A percentile compares a stretch with the other conserved stretches of the same genome.
phyloP scores from a whole-genome alignment of 371 early-diverging fungal species.

The Haplosporangium sp. region DNA sequence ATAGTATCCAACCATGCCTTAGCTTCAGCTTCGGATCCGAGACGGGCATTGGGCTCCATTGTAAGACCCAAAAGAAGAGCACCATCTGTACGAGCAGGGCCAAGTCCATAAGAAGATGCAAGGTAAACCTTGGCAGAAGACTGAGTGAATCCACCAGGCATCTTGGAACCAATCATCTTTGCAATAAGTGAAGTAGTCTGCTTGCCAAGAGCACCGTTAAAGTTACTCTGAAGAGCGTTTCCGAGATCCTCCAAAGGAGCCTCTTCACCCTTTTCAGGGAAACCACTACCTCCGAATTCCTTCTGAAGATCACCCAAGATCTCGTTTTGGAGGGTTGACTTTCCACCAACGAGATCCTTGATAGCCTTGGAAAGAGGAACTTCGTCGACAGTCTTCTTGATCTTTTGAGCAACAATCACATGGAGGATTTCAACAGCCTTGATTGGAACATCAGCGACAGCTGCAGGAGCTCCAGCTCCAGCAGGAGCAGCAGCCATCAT shows the following conservation, averaged over 20 bases:
- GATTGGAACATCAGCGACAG: slow-evolving; percentile 78
- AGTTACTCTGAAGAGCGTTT: slow-evolving; percentile 71
- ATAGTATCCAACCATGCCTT: slow-evolving; percentile 89
- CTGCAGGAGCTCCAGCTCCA: slow-evolving; percentile 63
- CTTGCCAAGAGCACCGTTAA: slow-evolving; percentile 86
- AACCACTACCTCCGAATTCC: slow-evolving; percentile 84
- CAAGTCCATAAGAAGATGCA: slow-evolving; percentile 82
- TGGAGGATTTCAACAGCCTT: slow-evolving; percentile 85
- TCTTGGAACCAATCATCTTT: slow-evolving; percentile 89
- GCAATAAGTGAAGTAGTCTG: slow-evolving; percentile 82
- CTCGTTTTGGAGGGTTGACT: slow-evolving; percentile 97
- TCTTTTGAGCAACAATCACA: slow-evolving; percentile 91
- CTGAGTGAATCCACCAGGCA: slow-evolving; percentile 95
- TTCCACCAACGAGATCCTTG: slow-evolving; percentile 95
- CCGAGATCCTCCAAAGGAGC: slow-evolving; percentile 88
- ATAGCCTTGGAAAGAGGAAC: slow-evolving; percentile 84
- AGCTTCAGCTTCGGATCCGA: slow-evolving; percentile 88
- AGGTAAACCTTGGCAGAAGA: slow-evolving; percentile 84
- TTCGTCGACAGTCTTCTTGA: slow-evolving; percentile 86
- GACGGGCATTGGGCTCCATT: slow-evolving; percentile 88
- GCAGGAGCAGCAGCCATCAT: slow-evolving; percentile 65
- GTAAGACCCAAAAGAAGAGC: slow-evolving; percentile 86
- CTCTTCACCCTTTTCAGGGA: slow-evolving; percentile 95
- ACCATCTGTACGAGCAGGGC: slow-evolving; percentile 86
- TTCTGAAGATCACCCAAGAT: slow-evolving; percentile 96